Conservation (phyloP, 352 stramenopile genomes). For the Pythium rhizo-oryzae region DNA sequence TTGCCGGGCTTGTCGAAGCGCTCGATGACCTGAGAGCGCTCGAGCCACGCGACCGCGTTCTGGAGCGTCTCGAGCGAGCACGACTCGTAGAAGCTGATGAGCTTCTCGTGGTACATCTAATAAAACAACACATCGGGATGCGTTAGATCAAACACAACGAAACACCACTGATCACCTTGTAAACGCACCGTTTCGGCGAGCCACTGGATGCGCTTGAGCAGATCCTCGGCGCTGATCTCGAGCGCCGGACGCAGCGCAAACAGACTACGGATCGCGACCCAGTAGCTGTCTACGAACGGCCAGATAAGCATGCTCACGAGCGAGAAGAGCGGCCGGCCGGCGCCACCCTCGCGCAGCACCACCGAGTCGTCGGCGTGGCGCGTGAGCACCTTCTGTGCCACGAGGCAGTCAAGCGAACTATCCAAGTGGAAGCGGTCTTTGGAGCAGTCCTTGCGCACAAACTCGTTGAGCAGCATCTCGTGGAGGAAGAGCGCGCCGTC, state of each 20-base stretch:
- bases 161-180: too few relatives aligned
- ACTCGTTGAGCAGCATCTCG: constrained; percentile 80
- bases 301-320: constrained; percentile 79
- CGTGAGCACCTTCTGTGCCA: constrained; percentile 49
- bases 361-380: constrained; percentile 12
- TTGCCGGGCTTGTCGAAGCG: constrained; percentile 30
- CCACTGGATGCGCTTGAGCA: constrained; percentile 85
- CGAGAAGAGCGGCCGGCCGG: constrained; percentile 49
- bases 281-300: constrained; percentile 90
- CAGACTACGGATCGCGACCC: constrained; percentile 76
- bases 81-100: constrained; percentile 88
- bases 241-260: constrained; percentile 59
- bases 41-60: constrained; percentile 70
- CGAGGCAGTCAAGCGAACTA: constrained; percentile 40
- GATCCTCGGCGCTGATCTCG: constrained; percentile 55
- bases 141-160: too few relatives aligned
- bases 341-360: constrained; percentile 10
- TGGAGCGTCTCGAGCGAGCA: constrained; percentile 84
- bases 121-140: constrained; percentile 1
- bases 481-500: constrained; percentile 71
- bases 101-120: constrained; percentile 85
- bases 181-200: constrained; percentile 63
- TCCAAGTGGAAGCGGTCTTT: constrained; percentile 50
- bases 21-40: constrained; percentile 69
- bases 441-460: constrained; percentile 67